These are phyloP conservation scores for Tolypocladium endophyticum DNA, from an alignment of 2,329 filamentous ascomycete species.

Conservation along the genomic window DNA sequence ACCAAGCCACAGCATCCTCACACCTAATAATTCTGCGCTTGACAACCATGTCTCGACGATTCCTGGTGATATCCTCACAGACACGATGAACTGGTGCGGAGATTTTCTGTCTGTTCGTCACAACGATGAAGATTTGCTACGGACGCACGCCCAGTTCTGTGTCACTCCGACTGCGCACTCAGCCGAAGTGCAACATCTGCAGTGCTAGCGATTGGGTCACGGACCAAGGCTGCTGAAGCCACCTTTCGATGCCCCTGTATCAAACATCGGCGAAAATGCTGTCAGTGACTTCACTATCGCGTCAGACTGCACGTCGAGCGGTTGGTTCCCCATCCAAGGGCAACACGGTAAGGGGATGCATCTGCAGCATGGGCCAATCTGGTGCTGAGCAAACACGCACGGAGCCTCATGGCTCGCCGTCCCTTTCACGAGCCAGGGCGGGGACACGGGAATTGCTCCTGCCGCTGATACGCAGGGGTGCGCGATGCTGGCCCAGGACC, in stretches of 20 bases:
- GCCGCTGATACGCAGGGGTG: not conserved
- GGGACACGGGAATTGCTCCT: not conserved
- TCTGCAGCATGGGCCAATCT: not conserved
- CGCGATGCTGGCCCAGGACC: not conserved
- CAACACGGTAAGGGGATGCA: not conserved
- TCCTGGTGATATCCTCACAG: no score
- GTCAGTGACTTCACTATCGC: not conserved
- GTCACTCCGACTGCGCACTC: conserved; percentile 3
- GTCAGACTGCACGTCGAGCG: not conserved
- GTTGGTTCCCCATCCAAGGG: not conserved
- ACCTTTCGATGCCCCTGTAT: not conserved
- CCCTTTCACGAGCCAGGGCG: not conserved
- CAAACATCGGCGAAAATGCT: not conserved
- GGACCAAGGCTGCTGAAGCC: not conserved
- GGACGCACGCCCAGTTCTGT: not conserved
- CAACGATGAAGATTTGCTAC: not conserved
- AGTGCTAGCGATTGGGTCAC: conserved; percentile 2
- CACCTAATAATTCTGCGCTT: not conserved
- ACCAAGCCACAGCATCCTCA: not conserved
- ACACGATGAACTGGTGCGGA: not conserved
- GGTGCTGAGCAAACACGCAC: not conserved
- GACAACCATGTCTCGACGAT: not conserved
- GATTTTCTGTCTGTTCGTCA: not conserved
- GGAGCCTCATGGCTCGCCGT: not conserved
- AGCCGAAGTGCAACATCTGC: conserved; percentile 4